These are phyloP conservation scores for Saturnispora gosingensis DNA, from an alignment of 805 yeast species.

Conservation along the genomic window DNA sequence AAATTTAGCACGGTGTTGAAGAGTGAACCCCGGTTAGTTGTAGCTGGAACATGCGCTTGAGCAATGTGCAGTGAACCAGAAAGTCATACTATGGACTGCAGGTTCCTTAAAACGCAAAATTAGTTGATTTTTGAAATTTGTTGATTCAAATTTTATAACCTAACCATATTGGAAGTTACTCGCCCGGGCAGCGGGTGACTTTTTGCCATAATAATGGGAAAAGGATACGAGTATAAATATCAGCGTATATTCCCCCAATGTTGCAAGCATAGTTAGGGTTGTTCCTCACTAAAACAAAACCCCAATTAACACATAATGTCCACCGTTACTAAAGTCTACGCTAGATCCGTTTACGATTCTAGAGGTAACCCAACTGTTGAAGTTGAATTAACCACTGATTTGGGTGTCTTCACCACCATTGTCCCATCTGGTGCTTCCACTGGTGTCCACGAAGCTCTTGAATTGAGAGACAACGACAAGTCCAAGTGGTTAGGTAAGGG, in stretches of 20 bases:
- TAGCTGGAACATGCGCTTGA: no score
- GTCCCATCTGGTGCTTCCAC: constrained; percentile 99
- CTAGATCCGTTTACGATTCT: constrained; percentile 98
- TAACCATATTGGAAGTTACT: background rate
- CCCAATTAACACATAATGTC: constrained; percentile 20
- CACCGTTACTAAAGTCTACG: constrained; percentile 75
- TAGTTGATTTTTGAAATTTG: background rate
- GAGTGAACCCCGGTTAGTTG: background rate
- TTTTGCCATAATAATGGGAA: background rate
- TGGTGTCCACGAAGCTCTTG: constrained; percentile 97
- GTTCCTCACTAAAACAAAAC: background rate
- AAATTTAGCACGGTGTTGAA: no score
- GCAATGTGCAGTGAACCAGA: background rate
- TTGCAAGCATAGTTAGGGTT: background rate
- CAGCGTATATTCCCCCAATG: background rate
- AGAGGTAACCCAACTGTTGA: constrained; percentile 99
- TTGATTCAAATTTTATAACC: background rate
- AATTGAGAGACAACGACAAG: constrained; percentile 97
- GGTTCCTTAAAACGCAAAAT: background rate
- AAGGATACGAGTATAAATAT: background rate
- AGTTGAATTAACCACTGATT: constrained; percentile 88
- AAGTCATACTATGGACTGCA: background rate
- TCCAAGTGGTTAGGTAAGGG: constrained; percentile 98
- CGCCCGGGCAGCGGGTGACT: constrained; percentile 1
- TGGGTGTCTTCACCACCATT: constrained; percentile 92